Evolutionary conservation across 805 yeast species (phyloP).

Genomic region (Metschnikowia peoriensis): DNA sequence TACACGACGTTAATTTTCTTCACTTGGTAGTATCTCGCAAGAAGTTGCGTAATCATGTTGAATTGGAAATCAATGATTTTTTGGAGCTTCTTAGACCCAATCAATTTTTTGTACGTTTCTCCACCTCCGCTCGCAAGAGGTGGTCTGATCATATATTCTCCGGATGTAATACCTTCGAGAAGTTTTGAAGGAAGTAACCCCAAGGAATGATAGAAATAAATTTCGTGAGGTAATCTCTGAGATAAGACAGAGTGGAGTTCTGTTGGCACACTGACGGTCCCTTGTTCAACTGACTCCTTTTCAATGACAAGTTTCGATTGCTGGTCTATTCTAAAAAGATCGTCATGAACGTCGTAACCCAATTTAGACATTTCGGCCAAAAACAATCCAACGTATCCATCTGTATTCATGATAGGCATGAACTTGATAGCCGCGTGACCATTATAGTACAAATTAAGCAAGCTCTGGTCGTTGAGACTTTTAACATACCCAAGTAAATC

Average conservation of each 20-base stretch:
- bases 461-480: constrained; percentile 43
- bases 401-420: constrained; percentile 68
- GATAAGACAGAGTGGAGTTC: constrained; percentile 82
- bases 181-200: constrained; percentile 69
- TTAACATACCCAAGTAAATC: constrained; percentile 47
- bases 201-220: constrained; percentile 73
- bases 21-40: constrained; percentile 83
- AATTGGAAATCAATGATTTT: constrained; percentile 60
- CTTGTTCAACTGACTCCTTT: background rate
- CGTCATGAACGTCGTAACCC: constrained; percentile 16
- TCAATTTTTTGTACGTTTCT: constrained; percentile 55
- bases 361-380: constrained; percentile 40
- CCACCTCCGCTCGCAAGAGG: constrained; percentile 65
- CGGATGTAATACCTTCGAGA: constrained; percentile 65
- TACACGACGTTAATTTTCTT: constrained; percentile 55
- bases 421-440: constrained; percentile 68
- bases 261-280: constrained; percentile 52
- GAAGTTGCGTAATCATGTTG: constrained; percentile 64
- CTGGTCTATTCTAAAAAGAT: constrained; percentile 1
- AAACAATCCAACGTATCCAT: constrained; percentile 67
- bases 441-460: constrained; percentile 54
- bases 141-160: constrained; percentile 57
- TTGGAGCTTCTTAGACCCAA: constrained; percentile 43
- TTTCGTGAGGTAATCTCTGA: constrained; percentile 82
- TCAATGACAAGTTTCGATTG: background rate